Evolutionary conservation across 2,329 filamentous ascomycete genomes (phyloP).

Genomic region (Pseudogymnoascus sp.): DNA sequence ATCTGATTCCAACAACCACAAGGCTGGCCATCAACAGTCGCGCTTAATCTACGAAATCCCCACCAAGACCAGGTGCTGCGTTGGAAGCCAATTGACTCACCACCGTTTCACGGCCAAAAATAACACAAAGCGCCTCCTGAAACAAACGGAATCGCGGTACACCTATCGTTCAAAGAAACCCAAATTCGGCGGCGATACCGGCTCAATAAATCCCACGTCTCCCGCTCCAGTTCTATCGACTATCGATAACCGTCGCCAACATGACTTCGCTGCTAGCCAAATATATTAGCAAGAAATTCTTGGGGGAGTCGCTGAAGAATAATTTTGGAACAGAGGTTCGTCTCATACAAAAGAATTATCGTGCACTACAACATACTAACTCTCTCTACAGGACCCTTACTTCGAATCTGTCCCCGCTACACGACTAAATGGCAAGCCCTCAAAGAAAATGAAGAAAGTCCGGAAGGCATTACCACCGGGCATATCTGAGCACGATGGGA

Average conservation of each 20-base stretch:
- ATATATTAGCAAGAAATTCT: conserved; percentile 46
- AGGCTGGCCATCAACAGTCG: not conserved
- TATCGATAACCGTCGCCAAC: conserved; percentile 18
- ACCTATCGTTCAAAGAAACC: conserved; percentile 20
- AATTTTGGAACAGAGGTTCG: conserved; percentile 46
- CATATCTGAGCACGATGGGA: conserved; percentile 72
- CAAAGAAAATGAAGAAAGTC: conserved; percentile 68
- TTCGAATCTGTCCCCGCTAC: conserved; percentile 76
- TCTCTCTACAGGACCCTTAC: conserved; percentile 65
- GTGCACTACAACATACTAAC: conserved; percentile 12
- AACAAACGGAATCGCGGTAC: conserved; percentile 19
- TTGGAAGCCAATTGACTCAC: not conserved
- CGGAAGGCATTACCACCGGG: conserved; percentile 79
- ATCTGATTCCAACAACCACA: not conserved
- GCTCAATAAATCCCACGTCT: not conserved
- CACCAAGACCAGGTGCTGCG: not conserved
- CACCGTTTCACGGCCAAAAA: conserved; percentile 8
- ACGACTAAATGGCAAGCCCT: conserved; percentile 53
- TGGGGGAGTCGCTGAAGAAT: conserved; percentile 49
- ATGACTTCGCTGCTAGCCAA: conserved; percentile 50
- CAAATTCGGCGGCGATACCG: conserved; percentile 21
- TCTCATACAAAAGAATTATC: conserved; percentile 28
- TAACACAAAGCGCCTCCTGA: conserved; percentile 20
- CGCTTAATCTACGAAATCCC: not conserved
- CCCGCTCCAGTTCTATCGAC: not conserved